Conservation (phyloP, 2,329 filamentous ascomycete species). For the Mariannaea elegans region DNA sequence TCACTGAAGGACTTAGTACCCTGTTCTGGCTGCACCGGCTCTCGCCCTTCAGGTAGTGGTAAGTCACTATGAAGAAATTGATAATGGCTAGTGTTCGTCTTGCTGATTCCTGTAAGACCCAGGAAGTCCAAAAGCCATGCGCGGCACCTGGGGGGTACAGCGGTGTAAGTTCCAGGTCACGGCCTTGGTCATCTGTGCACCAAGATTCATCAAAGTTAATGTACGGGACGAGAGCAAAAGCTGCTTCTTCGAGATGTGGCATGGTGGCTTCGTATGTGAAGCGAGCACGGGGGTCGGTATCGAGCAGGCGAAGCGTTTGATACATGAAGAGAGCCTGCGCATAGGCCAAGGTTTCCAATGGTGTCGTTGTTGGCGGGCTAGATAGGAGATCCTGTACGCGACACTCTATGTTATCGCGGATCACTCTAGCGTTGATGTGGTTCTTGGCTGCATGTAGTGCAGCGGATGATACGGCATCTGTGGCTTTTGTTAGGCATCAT, state of each 20-base stretch:
- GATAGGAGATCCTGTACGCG: conserved; percentile 14
- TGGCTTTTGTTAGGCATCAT: background rate
- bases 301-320: conserved; percentile 10
- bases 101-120: conserved; percentile 13
- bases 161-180: background rate
- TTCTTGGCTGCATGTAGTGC: conserved; percentile 6
- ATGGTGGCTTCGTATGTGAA: conserved; percentile 11
- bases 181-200: background rate
- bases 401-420: conserved; percentile 11
- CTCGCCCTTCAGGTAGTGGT: conserved; percentile 2
- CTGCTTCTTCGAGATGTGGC: conserved; percentile 10
- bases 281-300: conserved; percentile 1
- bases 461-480: conserved; percentile 10
- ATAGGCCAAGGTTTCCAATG: conserved; percentile 7
- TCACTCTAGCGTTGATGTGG: conserved; percentile 1
- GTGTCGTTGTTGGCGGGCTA: background rate
- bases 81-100: conserved; percentile 4
- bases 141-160: background rate
- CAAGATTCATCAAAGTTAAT: conserved; percentile 1
- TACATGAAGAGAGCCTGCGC: conserved; percentile 12
- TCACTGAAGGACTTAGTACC: conserved; percentile 1
- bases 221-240: conserved; percentile 1
- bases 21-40: conserved; percentile 2
- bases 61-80: conserved; percentile 1
- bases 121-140: conserved; percentile 6